Evolutionary conservation across 148 eudicot genomes (phyloP).

Genomic region (Selenicereus undatus): DNA sequence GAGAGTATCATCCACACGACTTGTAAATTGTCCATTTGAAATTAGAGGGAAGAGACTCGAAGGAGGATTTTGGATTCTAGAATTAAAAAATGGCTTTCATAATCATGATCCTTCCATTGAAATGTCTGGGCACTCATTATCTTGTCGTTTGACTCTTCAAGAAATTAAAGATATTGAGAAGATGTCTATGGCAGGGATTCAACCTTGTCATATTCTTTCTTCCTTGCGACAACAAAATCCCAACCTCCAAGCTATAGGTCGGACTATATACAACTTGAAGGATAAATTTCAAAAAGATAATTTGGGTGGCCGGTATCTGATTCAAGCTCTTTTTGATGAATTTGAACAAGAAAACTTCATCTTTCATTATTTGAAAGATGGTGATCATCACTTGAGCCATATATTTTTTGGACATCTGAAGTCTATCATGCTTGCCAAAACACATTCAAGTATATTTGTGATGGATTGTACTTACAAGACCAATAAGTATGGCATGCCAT

Average conservation of each 20-base stretch:
- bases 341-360: slow-evolving; percentile 9
- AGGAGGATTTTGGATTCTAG: slow-evolving; percentile 7
- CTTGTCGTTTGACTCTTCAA: neutral
- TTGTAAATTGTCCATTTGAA: neutral
- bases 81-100: neutral
- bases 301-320: neutral
- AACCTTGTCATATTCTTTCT: neutral
- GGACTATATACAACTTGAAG: slow-evolving; percentile 11
- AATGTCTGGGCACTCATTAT: slow-evolving; percentile 8
- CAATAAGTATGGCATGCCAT: slow-evolving; percentile 9
- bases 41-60: slow-evolving; percentile 8
- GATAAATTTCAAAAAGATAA: slow-evolving; percentile 1
- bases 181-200: too few species aligned
- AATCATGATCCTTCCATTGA: slow-evolving; percentile 15
- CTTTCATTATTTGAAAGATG: neutral
- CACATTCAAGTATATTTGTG: neutral
- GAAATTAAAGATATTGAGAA: too few species aligned
- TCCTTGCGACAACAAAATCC: slow-evolving; percentile 10
- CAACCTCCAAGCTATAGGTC: neutral
- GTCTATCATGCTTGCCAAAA: too few species aligned
- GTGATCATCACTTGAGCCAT: neutral
- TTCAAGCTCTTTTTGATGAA: slow-evolving; percentile 17
- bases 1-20: neutral
- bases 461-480: slow-evolving; percentile 22
- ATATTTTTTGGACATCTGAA: neutral